Evolutionary conservation across 2,329 filamentous ascomycete species (phyloP).

Genomic region (Calonectria ilicicola): DNA sequence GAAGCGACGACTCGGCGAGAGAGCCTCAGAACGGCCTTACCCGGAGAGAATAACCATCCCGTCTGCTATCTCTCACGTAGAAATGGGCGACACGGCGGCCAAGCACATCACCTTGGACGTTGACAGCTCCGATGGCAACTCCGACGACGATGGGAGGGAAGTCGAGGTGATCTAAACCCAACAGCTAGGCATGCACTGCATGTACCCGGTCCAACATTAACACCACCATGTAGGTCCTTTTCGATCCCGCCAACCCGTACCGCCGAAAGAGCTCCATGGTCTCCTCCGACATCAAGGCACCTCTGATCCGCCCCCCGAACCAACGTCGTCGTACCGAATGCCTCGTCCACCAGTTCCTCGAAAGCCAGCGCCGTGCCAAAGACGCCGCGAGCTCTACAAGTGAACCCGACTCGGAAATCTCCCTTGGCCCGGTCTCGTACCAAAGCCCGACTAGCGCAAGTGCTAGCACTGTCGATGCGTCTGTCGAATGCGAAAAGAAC

Average conservation of each 20-base stretch:
- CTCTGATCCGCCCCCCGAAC: conserved; percentile 38
- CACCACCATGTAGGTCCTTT: conserved; percentile 63
- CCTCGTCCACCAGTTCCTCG: conserved; percentile 74
- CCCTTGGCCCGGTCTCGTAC: conserved; percentile 45
- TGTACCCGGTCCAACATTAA: background rate
- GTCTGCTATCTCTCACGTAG: background rate
- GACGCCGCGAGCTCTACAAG: conserved; percentile 42
- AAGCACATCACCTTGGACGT: conserved; percentile 48
- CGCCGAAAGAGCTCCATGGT: conserved; percentile 76
- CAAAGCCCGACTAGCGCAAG: conserved; percentile 28
- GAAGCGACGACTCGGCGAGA: background rate
- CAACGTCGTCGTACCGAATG: conserved; percentile 63
- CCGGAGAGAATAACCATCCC: background rate
- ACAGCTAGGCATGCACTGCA: background rate
- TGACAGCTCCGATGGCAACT: conserved; percentile 56
- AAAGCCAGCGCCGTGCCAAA: conserved; percentile 61
- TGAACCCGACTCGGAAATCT: conserved; percentile 43
- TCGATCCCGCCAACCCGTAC: conserved; percentile 70
- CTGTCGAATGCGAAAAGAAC: conserved; percentile 27
- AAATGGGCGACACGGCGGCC: conserved; percentile 31
- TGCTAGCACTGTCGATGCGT: conserved; percentile 20
- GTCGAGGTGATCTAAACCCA: conserved; percentile 59
- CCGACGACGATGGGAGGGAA: conserved; percentile 60
- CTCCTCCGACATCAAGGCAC: conserved; percentile 57
- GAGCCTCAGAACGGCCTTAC: background rate